These are phyloP conservation scores for Coix lacrymajobi DNA, from an alignment of 176 grass and related monocot species.

Conservation along the genomic window DNA sequence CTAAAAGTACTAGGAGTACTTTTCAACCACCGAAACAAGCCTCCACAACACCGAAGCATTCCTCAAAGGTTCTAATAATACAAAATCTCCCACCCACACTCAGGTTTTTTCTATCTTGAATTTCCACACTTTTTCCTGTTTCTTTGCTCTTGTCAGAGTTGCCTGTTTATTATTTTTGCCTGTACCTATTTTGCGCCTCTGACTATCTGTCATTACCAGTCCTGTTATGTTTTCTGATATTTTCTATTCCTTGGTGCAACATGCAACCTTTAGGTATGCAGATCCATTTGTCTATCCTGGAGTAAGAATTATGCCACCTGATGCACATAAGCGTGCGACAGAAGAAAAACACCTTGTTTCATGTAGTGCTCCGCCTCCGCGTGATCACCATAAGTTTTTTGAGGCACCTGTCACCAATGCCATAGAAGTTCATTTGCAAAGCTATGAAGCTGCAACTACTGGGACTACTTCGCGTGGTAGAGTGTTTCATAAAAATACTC, in stretches of 20 bases:
- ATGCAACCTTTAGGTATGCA: conserved; percentile 30
- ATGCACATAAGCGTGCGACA: neutral
- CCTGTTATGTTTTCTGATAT: conserved; percentile 5
- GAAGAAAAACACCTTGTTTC: conserved; percentile 45
- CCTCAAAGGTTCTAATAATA: neutral
- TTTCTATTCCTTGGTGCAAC: conserved; percentile 11
- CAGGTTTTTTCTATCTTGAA: neutral
- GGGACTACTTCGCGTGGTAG: conserved; percentile 33
- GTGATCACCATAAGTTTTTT: conserved; percentile 33
- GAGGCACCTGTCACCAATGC: conserved; percentile 27
- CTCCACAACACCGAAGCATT: too few relatives aligned
- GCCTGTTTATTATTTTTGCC: neutral
- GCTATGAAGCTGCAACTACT: conserved; percentile 33
- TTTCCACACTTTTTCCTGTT: neutral
- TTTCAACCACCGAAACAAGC: too few relatives aligned
- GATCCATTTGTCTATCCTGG: conserved; percentile 37
- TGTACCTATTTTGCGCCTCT: neutral
- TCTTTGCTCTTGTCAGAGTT: neutral
- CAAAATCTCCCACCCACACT: neutral
- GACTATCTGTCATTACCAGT: neutral
- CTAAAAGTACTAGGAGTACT: too few relatives aligned
- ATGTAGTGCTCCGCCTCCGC: conserved; percentile 36
- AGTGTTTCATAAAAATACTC: conserved; percentile 46
- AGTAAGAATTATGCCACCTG: conserved; percentile 34
- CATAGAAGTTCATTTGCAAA: conserved; percentile 36